Percentiles rank a stretch among this genome's conserved stretches.
Evolutionary conservation across 805 yeast genomes (phyloP).

Genomic region (Candida stauntonica): DNA sequence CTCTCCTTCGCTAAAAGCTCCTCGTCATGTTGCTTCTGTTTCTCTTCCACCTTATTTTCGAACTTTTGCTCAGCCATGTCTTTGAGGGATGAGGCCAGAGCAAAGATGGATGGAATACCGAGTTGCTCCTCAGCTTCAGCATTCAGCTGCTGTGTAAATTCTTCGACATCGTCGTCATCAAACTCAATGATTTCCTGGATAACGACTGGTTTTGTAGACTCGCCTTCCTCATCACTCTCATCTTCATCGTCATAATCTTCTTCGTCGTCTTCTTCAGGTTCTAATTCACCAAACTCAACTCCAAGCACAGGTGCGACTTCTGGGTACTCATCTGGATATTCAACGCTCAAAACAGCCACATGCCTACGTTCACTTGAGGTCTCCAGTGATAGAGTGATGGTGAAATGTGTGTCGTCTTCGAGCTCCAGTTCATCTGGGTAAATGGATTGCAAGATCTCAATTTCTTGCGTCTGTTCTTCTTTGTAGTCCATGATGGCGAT

Average conservation of each 20-base stretch:
- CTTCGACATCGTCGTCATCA: slow-evolving; percentile 41
- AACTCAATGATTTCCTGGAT: slow-evolving; percentile 58
- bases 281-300: slow-evolving; percentile 33
- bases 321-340: slow-evolving; percentile 78
- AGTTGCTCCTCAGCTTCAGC: slow-evolving; percentile 71
- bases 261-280: slow-evolving; percentile 23
- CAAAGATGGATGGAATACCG: slow-evolving; percentile 90
- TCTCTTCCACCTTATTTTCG: slow-evolving; percentile 46
- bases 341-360: slow-evolving; percentile 51
- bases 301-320: slow-evolving; percentile 65
- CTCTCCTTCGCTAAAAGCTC: slow-evolving; percentile 61
- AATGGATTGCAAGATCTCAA: slow-evolving; percentile 84
- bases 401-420: slow-evolving; percentile 40
- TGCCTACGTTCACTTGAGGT: slow-evolving; percentile 60
- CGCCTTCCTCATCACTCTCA: slow-evolving; percentile 40
- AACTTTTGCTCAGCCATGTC: slow-evolving; percentile 75
- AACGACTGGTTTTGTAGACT: slow-evolving; percentile 44
- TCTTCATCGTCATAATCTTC: slow-evolving; percentile 39
- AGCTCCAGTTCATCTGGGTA: slow-evolving; percentile 81
- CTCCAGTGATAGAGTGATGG: slow-evolving; percentile 61
- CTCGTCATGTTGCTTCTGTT: slow-evolving; percentile 56
- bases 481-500: slow-evolving; percentile 54
- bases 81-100: slow-evolving; percentile 70
- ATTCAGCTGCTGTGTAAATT: slow-evolving; percentile 37
- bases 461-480: slow-evolving; percentile 86